Conservation (phyloP, 1,139 yeast genomes). For the Candida pseudocylindracea region DNA sequence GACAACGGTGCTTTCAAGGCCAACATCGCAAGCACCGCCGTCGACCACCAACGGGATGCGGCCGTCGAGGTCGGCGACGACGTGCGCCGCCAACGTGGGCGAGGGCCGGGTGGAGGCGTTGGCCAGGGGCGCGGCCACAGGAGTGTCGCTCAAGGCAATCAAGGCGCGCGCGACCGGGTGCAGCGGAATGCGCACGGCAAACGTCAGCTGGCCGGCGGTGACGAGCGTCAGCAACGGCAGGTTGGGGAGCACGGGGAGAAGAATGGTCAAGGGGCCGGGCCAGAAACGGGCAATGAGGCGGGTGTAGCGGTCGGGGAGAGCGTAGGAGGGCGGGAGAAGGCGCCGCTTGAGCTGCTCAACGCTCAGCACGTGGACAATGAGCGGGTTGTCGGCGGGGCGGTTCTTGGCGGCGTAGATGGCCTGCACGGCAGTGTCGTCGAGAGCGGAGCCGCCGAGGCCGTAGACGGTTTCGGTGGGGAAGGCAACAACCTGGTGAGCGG, state of each 20-base stretch:
- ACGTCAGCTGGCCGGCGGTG: slow-evolving; percentile 73
- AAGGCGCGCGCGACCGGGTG: slow-evolving; percentile 83
- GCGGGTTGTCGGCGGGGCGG: slow-evolving; percentile 87
- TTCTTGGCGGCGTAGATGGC: slow-evolving; percentile 74
- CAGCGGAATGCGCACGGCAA: slow-evolving; percentile 77
- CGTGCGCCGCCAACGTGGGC: slow-evolving; percentile 79
- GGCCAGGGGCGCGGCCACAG: slow-evolving; percentile 95
- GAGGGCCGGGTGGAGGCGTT: slow-evolving; percentile 92
- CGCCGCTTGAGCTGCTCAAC: slow-evolving; percentile 41
- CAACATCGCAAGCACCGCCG: slow-evolving; percentile 82
- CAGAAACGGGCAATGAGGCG: slow-evolving; percentile 47
- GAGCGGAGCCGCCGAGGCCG: slow-evolving; percentile 81
- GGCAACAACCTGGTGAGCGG: slow-evolving; percentile 45
- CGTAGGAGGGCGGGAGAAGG: slow-evolving; percentile 20
- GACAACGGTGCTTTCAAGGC: slow-evolving; percentile 83
- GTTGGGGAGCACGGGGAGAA: slow-evolving; percentile 37
- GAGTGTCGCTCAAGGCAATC: slow-evolving; percentile 68
- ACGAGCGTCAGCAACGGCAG: slow-evolving; percentile 48
- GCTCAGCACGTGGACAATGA: slow-evolving; percentile 77
- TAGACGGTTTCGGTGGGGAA: slow-evolving; percentile 96
- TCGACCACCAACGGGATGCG: slow-evolving; percentile 72
- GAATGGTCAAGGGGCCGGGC: slow-evolving; percentile 92
- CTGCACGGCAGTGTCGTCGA: slow-evolving; percentile 47
- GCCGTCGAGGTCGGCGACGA: slow-evolving; percentile 53
- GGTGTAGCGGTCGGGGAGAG: slow-evolving; percentile 45